These are phyloP conservation scores for Fusarium staphyleae DNA, from an alignment of 2,329 filamentous ascomycete species.

Conservation along the genomic window DNA sequence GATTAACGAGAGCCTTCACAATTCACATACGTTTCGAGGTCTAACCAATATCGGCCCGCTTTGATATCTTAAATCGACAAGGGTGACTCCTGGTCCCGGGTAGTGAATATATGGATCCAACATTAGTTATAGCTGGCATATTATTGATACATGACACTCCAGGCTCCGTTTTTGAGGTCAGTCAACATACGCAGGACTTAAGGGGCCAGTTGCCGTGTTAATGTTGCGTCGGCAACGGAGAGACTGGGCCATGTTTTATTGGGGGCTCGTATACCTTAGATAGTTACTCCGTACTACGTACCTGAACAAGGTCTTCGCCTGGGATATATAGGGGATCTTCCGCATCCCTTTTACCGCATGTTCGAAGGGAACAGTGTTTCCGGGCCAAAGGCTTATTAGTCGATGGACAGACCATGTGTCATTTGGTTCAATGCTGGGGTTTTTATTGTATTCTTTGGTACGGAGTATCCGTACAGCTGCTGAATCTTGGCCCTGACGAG, in stretches of 20 bases:
- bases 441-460: neutral
- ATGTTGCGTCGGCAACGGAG: slow-evolving; percentile 17
- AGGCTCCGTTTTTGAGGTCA: neutral
- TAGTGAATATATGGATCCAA: too few species aligned
- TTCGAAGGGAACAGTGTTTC: neutral
- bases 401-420: slow-evolving; percentile 12
- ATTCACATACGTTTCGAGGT: too few species aligned
- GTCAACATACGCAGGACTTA: slow-evolving; percentile 9
- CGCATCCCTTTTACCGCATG: neutral
- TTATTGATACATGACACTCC: neutral
- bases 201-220: slow-evolving; percentile 1
- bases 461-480: neutral
- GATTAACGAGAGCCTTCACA: too few species aligned
- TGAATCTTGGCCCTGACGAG: neutral
- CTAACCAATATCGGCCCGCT: too few species aligned
- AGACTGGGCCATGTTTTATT: slow-evolving; percentile 16
- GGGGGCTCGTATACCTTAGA: neutral
- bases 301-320: neutral
- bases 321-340: neutral
- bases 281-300: too few species aligned
- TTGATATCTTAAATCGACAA: too few species aligned
- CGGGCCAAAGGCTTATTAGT: neutral
- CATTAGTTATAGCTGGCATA: too few species aligned
- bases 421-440: neutral
- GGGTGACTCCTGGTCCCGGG: too few species aligned